phyloP scores from a whole-genome alignment of 176 grass and related monocot species.

The Thalia dealbata region DNA sequence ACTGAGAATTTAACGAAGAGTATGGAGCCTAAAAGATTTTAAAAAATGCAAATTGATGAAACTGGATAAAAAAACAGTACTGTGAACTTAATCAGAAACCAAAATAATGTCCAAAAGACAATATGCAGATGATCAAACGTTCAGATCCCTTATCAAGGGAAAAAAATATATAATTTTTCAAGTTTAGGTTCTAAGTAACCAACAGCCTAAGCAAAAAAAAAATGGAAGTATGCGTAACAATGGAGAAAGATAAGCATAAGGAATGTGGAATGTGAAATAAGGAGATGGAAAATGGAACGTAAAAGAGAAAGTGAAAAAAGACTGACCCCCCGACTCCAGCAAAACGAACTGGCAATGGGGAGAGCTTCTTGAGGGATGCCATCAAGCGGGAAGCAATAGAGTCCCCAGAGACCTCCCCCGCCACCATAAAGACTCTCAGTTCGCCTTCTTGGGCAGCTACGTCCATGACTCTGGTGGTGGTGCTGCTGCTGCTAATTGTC shows the following conservation, averaged over 20 bases:
- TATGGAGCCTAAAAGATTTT: not conserved
- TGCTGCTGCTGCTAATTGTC: not conserved
- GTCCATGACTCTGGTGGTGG: constrained; percentile 34
- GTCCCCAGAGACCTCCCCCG: constrained; percentile 93
- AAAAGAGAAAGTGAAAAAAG: not conserved
- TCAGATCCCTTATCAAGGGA: not conserved
- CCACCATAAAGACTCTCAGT: constrained; percentile 79
- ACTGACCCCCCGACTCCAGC: constrained; percentile 72
- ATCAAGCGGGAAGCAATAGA: constrained; percentile 76
- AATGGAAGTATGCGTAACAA: not conserved
- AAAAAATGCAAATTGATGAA: not conserved
- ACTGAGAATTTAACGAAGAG: not conserved
- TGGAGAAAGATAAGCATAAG: not conserved
- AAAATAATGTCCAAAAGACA: not conserved
- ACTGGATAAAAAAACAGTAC: not conserved
- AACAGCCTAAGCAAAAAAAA: not conserved
- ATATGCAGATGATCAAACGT: not conserved
- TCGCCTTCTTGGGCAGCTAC: constrained; percentile 60
- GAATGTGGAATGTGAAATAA: not conserved
- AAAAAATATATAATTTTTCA: too few species aligned
- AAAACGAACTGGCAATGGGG: constrained; percentile 64
- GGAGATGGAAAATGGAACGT: not conserved
- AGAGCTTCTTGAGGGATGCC: constrained; percentile 54
- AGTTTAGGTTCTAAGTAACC: not conserved
- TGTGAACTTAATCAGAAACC: not conserved